These are phyloP conservation scores for Lentinula novae-zelandiae DNA, from an alignment of 1,284 basidiomycete genomes.

Conservation along the genomic window DNA sequence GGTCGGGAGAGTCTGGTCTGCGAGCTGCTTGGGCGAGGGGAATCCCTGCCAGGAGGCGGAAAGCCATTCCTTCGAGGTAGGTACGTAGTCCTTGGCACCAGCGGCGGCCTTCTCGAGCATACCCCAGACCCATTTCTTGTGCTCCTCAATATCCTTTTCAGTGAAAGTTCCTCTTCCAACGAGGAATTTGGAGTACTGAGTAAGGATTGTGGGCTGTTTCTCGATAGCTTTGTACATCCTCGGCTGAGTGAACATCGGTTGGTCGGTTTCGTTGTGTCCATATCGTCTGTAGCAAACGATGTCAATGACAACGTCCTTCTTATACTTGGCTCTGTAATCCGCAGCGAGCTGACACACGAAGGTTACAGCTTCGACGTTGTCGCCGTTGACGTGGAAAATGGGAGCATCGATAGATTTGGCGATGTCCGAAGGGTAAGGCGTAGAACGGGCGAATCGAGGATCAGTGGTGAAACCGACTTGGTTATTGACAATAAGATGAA, in stretches of 20 bases:
- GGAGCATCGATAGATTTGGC: conserved; percentile 98
- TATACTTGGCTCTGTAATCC: conserved; percentile 97
- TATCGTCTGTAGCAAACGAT: conserved; percentile 99
- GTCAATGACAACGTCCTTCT: conserved; percentile 98
- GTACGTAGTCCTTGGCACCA: conserved; percentile 91
- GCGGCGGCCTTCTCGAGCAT: conserved; percentile 94
- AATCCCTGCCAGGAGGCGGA: conserved; percentile 98
- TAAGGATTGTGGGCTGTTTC: conserved; percentile 90
- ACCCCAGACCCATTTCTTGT: conserved; percentile 99
- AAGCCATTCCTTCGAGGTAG: conserved; percentile 94
- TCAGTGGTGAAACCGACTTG: conserved; percentile 99
- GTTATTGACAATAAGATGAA: conserved; percentile 99
- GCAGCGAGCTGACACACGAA: conserved; percentile 98
- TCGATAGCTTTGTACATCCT: conserved; percentile 98
- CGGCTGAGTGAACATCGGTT: conserved; percentile 98
- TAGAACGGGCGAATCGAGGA: conserved; percentile 95
- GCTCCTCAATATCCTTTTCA: conserved; percentile 95
- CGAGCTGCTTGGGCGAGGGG: conserved; percentile 94
- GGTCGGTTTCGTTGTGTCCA: conserved; percentile 99
- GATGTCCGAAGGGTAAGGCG: conserved; percentile 98
- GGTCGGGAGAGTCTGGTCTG: conserved; percentile 88
- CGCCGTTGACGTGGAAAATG: conserved; percentile 99
- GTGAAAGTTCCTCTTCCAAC: conserved; percentile 93
- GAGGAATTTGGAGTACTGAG: conserved; percentile 90
- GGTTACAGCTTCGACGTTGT: conserved; percentile 97